Base-by-base conservation (phyloP, 306 rosid species). In the Cercis canadensis region DNA sequence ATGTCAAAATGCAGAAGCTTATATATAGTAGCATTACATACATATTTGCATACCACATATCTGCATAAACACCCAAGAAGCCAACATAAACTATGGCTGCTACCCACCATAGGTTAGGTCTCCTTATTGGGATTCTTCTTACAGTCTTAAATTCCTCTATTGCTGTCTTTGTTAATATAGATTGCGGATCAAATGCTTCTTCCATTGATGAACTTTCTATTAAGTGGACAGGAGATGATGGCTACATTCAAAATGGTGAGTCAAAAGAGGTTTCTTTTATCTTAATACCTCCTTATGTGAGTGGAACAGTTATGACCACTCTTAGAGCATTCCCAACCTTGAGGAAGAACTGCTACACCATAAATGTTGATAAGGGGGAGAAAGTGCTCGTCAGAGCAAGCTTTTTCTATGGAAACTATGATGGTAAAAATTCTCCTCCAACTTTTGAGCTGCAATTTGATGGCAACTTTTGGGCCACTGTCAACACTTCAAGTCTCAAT, bases 371-470 rank as follows among this genome's bases (percentile, higher is more conserved):
- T 0, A 6, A 49, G 13, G 80, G 69, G 0, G 68, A 62, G 41
- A 57, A 61, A n/a, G 12, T 80, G 32, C 67, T 80, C 0, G 67
- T 66, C 6, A 65, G 78, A 3, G 78, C 78, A 17, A 66, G 53
- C 40, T 81, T 72, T 44, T 71, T 19, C 68, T 72, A 67, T 12
- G 81, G 85, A 15, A 72, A 81, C 11, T 81, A 66, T 14, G 81
- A 76, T 14, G 46, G 69, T 0, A 62, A 52, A 8, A 6, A 46
- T 11, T 67, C 79, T 41, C 76, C 82, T 0, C 85, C 85, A 0
- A 52, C 74, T 7, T 80, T 80, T 43, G 74, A 75, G 2, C 8
- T 81, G 0, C 62, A 65, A 14, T 75, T 81, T 7, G 85, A 81
- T 19, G 71, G 72, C 21, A 81, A 51, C 17, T 62, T 19, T 11